Percentiles rank a stretch among this genome's conserved stretches.
Evolutionary conservation across 257 asterid genomes (phyloP).

Genomic region (Capsicum baccatum): DNA sequence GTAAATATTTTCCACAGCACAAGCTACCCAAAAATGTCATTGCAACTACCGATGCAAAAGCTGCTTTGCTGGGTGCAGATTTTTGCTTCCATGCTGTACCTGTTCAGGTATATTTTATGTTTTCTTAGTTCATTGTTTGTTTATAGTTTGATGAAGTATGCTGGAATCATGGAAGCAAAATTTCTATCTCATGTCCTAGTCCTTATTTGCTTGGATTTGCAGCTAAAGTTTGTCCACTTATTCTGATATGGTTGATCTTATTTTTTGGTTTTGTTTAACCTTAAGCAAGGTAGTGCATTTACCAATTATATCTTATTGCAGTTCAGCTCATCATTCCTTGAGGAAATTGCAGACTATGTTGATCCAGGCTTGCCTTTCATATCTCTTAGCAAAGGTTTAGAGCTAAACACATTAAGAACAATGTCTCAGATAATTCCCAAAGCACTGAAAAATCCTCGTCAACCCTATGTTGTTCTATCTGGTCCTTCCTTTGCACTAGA

Average conservation of each 20-base stretch:
- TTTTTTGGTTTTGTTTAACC: constrained; percentile 23
- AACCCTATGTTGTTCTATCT: constrained; percentile 82
- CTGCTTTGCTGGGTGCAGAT: constrained; percentile 79
- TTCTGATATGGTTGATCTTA: constrained; percentile 11
- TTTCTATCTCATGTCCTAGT: neutral
- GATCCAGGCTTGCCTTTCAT: constrained; percentile 90
- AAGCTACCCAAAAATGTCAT: constrained; percentile 69
- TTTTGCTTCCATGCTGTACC: constrained; percentile 97
- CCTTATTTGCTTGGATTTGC: neutral
- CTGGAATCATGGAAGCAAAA: neutral
- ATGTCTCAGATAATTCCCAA: constrained; percentile 94
- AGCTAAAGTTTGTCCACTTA: constrained; percentile 13
- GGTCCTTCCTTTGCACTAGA: constrained; percentile 97
- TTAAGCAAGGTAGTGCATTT: constrained; percentile 31
- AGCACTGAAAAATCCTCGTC: constrained; percentile 80
- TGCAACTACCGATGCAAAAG: constrained; percentile 86
- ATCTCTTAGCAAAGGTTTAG: constrained; percentile 95
- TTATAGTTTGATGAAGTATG: constrained; percentile 1
- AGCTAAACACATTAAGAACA: constrained; percentile 79
- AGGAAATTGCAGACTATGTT: constrained; percentile 71
- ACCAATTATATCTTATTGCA: constrained; percentile 51
- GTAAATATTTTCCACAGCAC: constrained; percentile 83
- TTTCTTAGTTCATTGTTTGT: constrained; percentile 10
- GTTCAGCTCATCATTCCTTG: constrained; percentile 89
- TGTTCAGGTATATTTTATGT: constrained; percentile 64